Base-by-base conservation (phyloP, 257 asterid species). In the Scutellaria minor region DNA sequence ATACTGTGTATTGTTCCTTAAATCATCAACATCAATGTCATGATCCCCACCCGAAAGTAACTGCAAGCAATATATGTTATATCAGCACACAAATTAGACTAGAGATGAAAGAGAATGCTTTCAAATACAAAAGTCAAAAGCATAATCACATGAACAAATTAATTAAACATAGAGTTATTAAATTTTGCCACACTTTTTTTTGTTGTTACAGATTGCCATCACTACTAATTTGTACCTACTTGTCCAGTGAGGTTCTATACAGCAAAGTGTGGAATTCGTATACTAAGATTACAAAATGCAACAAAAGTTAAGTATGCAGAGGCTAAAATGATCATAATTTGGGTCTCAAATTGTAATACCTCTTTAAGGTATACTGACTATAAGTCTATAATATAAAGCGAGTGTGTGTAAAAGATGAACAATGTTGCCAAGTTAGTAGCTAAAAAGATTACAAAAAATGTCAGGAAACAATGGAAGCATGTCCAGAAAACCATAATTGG, bases 21-120 rank as follows among this genome's bases (percentile, higher is more conserved):
- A 84, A 79, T 94, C 97, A 79, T 84, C 93, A 73, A 83, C 90
- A 80, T 94, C 97, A 84, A 91, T 91, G 84, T 91, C 98, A 78
- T 86, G 87, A 72, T 86, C 82, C 71, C 97, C 98, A 44, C 98
- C 98, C 11, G 97, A 88, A 71, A 94, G 96, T 72, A 94, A 83
- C 97, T 94, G 92, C 77, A 72, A 66, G 27, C 10, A 74, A 51
- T 52, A 57, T 54, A 31, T 47, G n/a, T 41, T 6, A 11, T 39
- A 71, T 80, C 74, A 84, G 80, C 51, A 70, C 31, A 70, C 8
- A 65, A 47, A 64, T 10, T 56, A n/a, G 64, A 62, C 57, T 69
- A 53, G 13, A 37, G 37, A 75, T 14, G 22, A 77, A 61, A 18
- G 35, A 58, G 63, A 66, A 47, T 6, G 50, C 37, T 48, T 64